Percentiles rank a stretch among this genome's conserved stretches.
Evolutionary conservation across 257 asterid species (phyloP).

Genomic region (Solanum chaucha): DNA sequence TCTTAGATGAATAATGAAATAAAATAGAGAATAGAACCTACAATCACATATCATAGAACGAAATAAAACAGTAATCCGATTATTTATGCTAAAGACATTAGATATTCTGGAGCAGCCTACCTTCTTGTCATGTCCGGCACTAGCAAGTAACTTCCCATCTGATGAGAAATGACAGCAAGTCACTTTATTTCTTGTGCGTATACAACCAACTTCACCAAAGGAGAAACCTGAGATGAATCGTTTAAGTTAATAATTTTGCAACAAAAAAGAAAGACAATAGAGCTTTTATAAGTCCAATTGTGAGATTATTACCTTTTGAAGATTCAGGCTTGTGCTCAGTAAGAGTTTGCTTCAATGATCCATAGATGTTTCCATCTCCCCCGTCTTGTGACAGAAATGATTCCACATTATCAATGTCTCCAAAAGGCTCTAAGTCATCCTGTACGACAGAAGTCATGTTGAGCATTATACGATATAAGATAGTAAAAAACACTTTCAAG

Average conservation of each 20-base stretch:
- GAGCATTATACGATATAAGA: slow-evolving; percentile 68
- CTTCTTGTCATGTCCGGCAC: slow-evolving; percentile 81
- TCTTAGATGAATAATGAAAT: background rate
- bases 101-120: slow-evolving; percentile 11
- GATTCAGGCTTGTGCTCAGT: slow-evolving; percentile 25
- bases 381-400: slow-evolving; percentile 88
- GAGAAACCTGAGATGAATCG: slow-evolving; percentile 11
- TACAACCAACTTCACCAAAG: slow-evolving; percentile 70
- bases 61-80: background rate
- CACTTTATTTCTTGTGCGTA: slow-evolving; percentile 65
- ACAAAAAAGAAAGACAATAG: background rate
- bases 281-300: background rate
- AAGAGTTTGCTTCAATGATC: slow-evolving; percentile 20
- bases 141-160: slow-evolving; percentile 75
- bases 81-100: background rate
- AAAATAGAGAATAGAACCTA: background rate
- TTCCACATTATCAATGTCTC: slow-evolving; percentile 91
- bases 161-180: slow-evolving; percentile 75
- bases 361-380: slow-evolving; percentile 15
- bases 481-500: background rate
- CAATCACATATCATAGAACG: background rate
- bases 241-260: background rate
- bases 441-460: slow-evolving; percentile 48
- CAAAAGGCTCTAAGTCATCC: slow-evolving; percentile 93
- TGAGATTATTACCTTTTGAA: background rate